A percentile compares a stretch with the other conserved stretches of the same genome.
phyloP scores from a whole-genome alignment of 495 filamentous ascomycete species.

The Penicillium verhagenii region DNA sequence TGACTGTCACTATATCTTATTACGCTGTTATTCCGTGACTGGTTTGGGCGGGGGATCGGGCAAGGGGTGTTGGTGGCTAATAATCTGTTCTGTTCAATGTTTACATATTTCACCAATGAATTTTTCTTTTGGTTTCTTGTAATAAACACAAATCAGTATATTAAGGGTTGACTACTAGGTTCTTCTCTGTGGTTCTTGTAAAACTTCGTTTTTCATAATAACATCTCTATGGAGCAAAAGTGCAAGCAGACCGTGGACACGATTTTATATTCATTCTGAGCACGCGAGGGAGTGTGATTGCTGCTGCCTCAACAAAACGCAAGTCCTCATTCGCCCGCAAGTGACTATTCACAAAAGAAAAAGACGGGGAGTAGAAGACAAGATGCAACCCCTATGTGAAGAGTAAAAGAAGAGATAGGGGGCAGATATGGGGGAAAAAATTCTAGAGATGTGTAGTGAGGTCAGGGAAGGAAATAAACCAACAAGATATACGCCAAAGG shows the following conservation, averaged over 20 bases:
- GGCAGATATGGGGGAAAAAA: neutral
- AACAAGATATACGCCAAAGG: slow-evolving; percentile 14
- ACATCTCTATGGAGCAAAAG: no score
- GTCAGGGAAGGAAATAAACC: neutral
- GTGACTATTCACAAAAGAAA: slow-evolving; percentile 14
- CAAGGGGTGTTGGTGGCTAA: slow-evolving; percentile 10
- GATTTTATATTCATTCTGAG: slow-evolving; percentile 11
- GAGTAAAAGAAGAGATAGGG: neutral
- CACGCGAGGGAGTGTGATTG: neutral
- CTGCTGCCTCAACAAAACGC: neutral
- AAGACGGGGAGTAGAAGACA: neutral
- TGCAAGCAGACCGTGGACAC: neutral
- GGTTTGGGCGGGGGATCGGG: neutral
- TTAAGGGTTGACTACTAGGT: no score
- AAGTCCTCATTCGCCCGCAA: slow-evolving; percentile 7
- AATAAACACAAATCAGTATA: no score
- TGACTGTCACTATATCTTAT: slow-evolving; percentile 14
- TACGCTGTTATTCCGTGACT: neutral
- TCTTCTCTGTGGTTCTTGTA: neutral
- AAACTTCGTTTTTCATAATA: no score
- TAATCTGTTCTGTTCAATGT: neutral
- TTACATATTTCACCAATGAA: no score
- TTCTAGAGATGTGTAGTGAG: neutral
- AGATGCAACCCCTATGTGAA: neutral
- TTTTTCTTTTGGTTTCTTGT: no score